Evolutionary conservation across 305 asterid species (phyloP).

Genomic region (Striga hermonthica): DNA sequence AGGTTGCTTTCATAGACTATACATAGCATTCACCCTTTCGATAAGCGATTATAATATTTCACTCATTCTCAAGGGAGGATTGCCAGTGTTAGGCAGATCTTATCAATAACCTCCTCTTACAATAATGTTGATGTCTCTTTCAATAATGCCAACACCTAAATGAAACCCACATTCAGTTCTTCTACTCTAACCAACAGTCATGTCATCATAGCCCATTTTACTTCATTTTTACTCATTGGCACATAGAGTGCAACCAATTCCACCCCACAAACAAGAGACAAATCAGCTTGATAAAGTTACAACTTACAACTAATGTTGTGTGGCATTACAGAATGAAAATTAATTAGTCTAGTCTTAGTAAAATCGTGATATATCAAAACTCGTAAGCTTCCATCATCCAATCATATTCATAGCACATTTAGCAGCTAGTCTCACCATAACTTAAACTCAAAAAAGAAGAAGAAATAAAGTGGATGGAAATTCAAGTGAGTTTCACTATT

Average conservation of each 20-base stretch:
- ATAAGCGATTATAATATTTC: slow-evolving; percentile 8
- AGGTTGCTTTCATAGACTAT: background rate
- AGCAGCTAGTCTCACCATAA: background rate
- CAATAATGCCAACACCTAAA: background rate
- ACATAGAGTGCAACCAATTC: background rate
- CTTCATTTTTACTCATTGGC: background rate
- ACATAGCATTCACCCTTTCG: slow-evolving; percentile 12
- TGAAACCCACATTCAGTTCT: background rate
- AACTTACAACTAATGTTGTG: background rate
- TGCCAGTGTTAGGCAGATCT: slow-evolving; percentile 4
- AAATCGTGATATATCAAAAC: slow-evolving; percentile 4
- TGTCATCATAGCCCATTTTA: too few relatives aligned
- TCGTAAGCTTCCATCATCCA: background rate
- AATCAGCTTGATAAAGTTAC: slow-evolving; percentile 1
- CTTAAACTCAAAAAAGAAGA: background rate
- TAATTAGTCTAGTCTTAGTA: slow-evolving; percentile 8
- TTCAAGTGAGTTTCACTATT: slow-evolving; percentile 9
- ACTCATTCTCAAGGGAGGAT: slow-evolving; percentile 7
- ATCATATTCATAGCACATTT: background rate
- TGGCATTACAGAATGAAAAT: background rate
- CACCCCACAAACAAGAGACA: background rate
- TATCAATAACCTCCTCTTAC: background rate
- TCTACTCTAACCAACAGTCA: slow-evolving; percentile 9
- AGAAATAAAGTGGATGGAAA: background rate
- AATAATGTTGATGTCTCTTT: slow-evolving; percentile 8